These are phyloP conservation scores for Hypomontagnella submonticulosa DNA, from an alignment of 495 filamentous ascomycete species.

Conservation along the genomic window DNA sequence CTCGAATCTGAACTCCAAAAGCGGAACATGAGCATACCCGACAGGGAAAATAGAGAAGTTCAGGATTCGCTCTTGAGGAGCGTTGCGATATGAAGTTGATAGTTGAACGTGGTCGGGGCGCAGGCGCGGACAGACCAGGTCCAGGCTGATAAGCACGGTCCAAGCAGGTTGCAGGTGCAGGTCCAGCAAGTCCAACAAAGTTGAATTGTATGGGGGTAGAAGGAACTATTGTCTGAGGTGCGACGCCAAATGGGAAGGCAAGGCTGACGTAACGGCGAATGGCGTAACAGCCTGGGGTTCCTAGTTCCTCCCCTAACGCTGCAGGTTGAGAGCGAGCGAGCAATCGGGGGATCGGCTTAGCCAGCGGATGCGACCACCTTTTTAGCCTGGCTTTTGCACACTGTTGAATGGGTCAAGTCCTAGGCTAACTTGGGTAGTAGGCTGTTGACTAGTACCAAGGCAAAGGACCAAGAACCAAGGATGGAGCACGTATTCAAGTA, in stretches of 20 bases:
- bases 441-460: slow-evolving; percentile 35
- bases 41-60: slow-evolving; percentile 22
- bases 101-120: slow-evolving; percentile 26
- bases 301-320: slow-evolving; percentile 30
- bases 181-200: background rate
- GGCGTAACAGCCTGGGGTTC: slow-evolving; percentile 18
- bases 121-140: slow-evolving; percentile 22
- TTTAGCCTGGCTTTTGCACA: slow-evolving; percentile 34
- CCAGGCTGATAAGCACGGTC: slow-evolving; percentile 20
- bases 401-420: slow-evolving; percentile 34
- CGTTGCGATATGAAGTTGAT: slow-evolving; percentile 14
- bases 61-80: background rate
- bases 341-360: slow-evolving; percentile 47
- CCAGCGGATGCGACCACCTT: slow-evolving; percentile 38
- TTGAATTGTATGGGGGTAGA: slow-evolving; percentile 22
- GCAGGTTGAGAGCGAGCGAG: slow-evolving; percentile 39
- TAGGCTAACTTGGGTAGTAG: slow-evolving; percentile 20
- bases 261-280: slow-evolving; percentile 55
- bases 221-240: slow-evolving; percentile 40
- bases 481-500: slow-evolving; percentile 31
- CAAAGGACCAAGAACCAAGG: slow-evolving; percentile 29
- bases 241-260: slow-evolving; percentile 44
- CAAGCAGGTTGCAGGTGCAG: background rate
- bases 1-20: slow-evolving; percentile 62
- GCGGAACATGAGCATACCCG: slow-evolving; percentile 59